Base-by-base conservation (phyloP, 2,329 filamentous ascomycete species). In the Exophiala viscosa region DNA sequence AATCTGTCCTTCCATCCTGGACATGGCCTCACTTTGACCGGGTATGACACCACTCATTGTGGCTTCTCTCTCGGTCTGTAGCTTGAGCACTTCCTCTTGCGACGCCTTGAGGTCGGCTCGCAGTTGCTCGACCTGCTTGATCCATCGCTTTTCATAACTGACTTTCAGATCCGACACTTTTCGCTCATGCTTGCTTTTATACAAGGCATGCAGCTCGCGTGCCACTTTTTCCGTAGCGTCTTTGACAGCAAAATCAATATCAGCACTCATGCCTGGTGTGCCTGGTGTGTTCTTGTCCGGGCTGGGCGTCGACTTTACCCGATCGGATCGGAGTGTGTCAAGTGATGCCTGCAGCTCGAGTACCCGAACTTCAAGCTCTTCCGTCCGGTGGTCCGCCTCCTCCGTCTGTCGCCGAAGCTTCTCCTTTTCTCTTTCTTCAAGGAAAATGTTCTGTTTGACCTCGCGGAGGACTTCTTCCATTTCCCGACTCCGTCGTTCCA, bases 121-220 rank as follows among this genome's bases (percentile, higher is more conserved):
- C 2, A 96, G 81, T 63, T 92, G 88, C 48, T 82, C 82, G 51
- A 92, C 82, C 65, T 87, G 88, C 77, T 95, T 95, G 71, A 95
- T 90, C 82, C 90, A 93, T 49, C 92, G 85, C 42, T 82, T 81
- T 69, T 96, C 90, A 72, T 97, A 85, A 65, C 79, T 82, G 63
- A 84, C 83, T 67, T 85, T 97, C 60, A 99, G 78, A 3, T 91
- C 92, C 1, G 88, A 82, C 40, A 97, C 92, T 75, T 99, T 99
- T 58, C 86, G 89, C 74, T 97, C 92, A 69, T 99, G 93, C 74
- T 99, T 99, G 67, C 87, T 85, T 75, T 96, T 97, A 80, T 99
- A 99, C 9, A 96, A 79, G 0, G 86, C 80, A 68, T 99, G 93
- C 36, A 99, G 79, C 67, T 99, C 93, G 28, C 90, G 82, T n/a